Conservation (phyloP, 176 grass and related monocot species). For the Raddia guianensis region DNA sequence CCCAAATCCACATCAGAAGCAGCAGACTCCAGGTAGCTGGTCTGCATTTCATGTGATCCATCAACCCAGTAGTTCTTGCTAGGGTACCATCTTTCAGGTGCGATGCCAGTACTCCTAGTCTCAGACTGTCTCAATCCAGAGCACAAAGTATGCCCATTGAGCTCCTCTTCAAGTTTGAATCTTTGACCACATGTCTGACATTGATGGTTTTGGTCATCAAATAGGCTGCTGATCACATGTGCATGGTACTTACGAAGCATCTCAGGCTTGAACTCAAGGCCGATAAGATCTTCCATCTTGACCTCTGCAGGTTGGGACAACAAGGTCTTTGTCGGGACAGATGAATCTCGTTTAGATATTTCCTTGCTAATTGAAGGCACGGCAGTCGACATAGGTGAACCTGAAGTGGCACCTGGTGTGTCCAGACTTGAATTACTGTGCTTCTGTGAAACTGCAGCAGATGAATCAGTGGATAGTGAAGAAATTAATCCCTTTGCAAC, state of each 20-base stretch:
- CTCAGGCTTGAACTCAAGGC: constrained; percentile 76
- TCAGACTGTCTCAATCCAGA: constrained; percentile 45
- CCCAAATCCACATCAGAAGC: constrained; percentile 52
- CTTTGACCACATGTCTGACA: constrained; percentile 78
- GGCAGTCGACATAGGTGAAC: background rate
- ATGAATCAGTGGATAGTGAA: constrained; percentile 56
- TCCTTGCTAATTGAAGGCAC: constrained; percentile 44
- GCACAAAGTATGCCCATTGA: constrained; percentile 56
- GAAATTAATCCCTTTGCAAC: constrained; percentile 94
- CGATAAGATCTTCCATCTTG: constrained; percentile 56
- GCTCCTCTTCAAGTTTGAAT: constrained; percentile 66
- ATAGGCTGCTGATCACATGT: constrained; percentile 67
- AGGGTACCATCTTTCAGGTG: constrained; percentile 79
- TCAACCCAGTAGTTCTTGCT: constrained; percentile 51
- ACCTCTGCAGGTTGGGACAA: constrained; percentile 36
- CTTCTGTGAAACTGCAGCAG: constrained; percentile 30
- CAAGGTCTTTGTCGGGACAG: background rate
- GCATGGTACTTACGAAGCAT: constrained; percentile 71
- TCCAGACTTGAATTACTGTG: constrained; percentile 36
- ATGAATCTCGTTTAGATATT: constrained; percentile 28
- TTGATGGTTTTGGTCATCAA: constrained; percentile 68
- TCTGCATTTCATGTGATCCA: constrained; percentile 47
- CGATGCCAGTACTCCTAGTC: constrained; percentile 37
- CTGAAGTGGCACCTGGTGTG: constrained; percentile 23
- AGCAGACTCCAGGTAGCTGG: constrained; percentile 30